These are phyloP conservation scores for Phyllosticta citriasiana DNA, from an alignment of 2,329 filamentous ascomycete genomes.

Conservation along the genomic window DNA sequence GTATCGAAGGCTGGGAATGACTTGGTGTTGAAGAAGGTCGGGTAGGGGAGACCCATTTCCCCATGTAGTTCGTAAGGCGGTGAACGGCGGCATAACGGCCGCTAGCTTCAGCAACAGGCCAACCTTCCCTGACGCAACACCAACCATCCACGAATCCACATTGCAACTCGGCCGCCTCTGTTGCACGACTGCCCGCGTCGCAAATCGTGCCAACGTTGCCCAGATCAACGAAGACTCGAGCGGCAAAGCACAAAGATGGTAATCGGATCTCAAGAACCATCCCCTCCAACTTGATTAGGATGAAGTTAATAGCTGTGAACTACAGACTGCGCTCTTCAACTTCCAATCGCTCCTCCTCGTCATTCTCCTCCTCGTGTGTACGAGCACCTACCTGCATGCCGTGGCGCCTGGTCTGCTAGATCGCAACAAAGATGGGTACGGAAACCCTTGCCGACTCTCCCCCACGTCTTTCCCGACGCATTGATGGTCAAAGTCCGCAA, in stretches of 20 bases:
- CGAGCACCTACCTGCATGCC: constrained; percentile 85
- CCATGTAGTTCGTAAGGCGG: background rate
- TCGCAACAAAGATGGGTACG: constrained; percentile 81
- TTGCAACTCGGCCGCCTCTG: background rate
- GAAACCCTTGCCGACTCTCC: background rate
- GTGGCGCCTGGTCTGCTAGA: constrained; percentile 86
- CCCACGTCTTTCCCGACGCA: background rate
- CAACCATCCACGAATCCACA: background rate
- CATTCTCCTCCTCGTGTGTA: constrained; percentile 90
- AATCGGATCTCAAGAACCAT: background rate
- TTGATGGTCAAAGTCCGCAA: background rate
- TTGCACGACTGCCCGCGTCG: background rate
- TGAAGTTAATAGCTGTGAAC: background rate
- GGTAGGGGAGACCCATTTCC: background rate
- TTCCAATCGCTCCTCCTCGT: constrained; percentile 95
- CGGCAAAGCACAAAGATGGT: background rate
- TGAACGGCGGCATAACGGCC: background rate
- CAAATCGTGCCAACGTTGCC: background rate
- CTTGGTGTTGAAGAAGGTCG: background rate
- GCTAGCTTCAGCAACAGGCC: background rate
- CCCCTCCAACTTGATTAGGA: background rate
- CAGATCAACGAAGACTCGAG: background rate
- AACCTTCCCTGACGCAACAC: background rate
- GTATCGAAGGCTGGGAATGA: background rate
- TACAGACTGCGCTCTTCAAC: constrained; percentile 91